These are phyloP conservation scores for Phytophthora sojae DNA, from an alignment of 352 stramenopile species.

Conservation along the genomic window DNA sequence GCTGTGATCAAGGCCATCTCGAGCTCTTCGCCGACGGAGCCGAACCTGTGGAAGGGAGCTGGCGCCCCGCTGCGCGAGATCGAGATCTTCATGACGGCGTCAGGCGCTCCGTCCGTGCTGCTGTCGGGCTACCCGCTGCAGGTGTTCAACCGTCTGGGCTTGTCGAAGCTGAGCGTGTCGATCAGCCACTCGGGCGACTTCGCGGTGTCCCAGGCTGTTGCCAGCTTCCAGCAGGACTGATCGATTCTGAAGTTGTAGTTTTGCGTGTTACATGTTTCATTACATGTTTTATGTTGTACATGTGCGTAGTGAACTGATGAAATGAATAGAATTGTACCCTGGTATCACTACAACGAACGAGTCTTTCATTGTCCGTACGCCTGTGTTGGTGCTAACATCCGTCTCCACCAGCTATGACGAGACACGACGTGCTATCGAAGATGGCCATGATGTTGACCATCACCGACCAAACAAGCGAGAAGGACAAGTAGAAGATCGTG, in stretches of 20 bases:
- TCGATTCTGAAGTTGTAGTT: neutral
- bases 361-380: neutral
- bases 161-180: slow-evolving; percentile 83
- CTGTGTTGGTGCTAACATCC: slow-evolving; percentile 21
- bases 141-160: slow-evolving; percentile 79
- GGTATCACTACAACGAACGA: neutral
- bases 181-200: slow-evolving; percentile 92
- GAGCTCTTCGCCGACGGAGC: slow-evolving; percentile 64
- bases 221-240: slow-evolving; percentile 60
- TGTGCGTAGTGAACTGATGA: slow-evolving; percentile 9
- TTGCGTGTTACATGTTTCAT: slow-evolving; percentile 19
- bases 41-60: slow-evolving; percentile 79
- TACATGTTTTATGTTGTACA: slow-evolving; percentile 16
- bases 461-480: slow-evolving; percentile 47
- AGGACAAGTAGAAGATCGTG: slow-evolving; percentile 45
- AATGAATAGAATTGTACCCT: no score
- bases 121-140: slow-evolving; percentile 80
- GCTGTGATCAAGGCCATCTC: slow-evolving; percentile 93
- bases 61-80: slow-evolving; percentile 84
- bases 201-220: slow-evolving; percentile 85
- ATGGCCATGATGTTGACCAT: slow-evolving; percentile 54
- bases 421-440: slow-evolving; percentile 46
- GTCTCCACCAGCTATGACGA: slow-evolving; percentile 38
- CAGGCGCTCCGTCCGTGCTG: slow-evolving; percentile 77
- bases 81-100: slow-evolving; percentile 85